Evolutionary conservation across 345 rosid species (phyloP).

Genomic region (Dipteronia dyeriana): DNA sequence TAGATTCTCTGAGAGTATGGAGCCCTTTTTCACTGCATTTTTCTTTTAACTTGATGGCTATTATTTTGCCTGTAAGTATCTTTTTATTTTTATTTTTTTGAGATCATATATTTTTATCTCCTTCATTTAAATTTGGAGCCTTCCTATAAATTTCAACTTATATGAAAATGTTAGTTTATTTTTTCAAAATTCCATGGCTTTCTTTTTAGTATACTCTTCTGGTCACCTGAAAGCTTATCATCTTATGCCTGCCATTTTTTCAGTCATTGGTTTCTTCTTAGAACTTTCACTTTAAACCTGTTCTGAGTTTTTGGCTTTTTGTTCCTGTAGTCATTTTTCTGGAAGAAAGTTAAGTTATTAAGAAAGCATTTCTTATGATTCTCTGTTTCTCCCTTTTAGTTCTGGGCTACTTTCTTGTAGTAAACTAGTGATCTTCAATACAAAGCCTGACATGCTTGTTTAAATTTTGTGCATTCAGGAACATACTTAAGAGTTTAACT

Average conservation of each 20-base stretch:
- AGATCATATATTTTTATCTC: not conserved
- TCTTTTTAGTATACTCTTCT: not conserved
- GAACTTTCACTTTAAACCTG: not conserved
- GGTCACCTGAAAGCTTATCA: not conserved
- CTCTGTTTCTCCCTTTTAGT: not conserved
- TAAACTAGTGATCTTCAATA: slow-evolving; percentile 2
- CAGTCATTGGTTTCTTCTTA: not conserved
- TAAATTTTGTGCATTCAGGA: slow-evolving; percentile 47
- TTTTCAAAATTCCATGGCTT: not conserved
- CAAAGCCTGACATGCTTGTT: slow-evolving; percentile 15
- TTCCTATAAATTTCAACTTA: slow-evolving; percentile 14
- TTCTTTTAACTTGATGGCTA: slow-evolving; percentile 14
- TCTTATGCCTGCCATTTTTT: not conserved
- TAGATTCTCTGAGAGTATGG: slow-evolving; percentile 44
- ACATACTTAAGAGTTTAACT: slow-evolving; percentile 78
- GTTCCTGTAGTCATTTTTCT: not conserved
- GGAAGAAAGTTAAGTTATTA: not conserved
- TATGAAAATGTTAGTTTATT: slow-evolving; percentile 9
- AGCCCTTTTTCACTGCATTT: slow-evolving; percentile 20
- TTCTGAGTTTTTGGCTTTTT: not conserved
- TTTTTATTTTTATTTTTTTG: not conserved
- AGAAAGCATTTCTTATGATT: slow-evolving; percentile 1
- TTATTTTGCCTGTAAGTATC: slow-evolving; percentile 18
- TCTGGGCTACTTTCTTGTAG: not conserved
- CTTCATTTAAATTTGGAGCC: not conserved